Evolutionary conservation across 2,329 filamentous ascomycete genomes (phyloP).

Genomic region (Diaporthe vaccinii): DNA sequence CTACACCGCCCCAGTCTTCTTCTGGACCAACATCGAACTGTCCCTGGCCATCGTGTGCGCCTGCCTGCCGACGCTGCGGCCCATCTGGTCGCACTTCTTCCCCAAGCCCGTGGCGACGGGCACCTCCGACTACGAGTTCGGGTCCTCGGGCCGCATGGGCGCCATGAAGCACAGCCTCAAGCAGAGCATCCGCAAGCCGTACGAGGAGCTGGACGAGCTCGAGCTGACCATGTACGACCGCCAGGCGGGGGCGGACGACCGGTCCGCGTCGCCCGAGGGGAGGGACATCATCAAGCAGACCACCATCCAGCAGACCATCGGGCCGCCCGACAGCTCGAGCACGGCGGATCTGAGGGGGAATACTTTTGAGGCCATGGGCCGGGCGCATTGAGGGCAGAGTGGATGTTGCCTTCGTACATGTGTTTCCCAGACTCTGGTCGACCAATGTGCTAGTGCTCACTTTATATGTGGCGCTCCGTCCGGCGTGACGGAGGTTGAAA

Average conservation of each 20-base stretch:
- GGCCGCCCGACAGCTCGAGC: not conserved
- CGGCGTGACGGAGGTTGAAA: not conserved
- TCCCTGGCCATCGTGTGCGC: conserved; percentile 30
- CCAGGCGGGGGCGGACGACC: not conserved
- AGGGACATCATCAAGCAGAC: conserved; percentile 16
- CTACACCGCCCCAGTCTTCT: conserved; percentile 17
- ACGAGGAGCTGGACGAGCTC: conserved; percentile 12
- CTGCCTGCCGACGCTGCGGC: conserved; percentile 16
- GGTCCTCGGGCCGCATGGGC: conserved; percentile 19
- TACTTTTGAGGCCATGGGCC: not conserved
- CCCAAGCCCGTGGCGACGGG: conserved; percentile 27
- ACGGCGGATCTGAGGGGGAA: not conserved
- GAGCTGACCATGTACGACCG: conserved; percentile 20
- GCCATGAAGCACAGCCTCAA: conserved; percentile 10
- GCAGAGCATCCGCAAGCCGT: conserved; percentile 20
- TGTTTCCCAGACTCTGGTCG: not conserved
- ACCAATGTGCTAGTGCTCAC: not conserved
- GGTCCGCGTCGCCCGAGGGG: not conserved
- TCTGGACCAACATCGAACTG: conserved; percentile 26
- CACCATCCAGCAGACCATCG: conserved; percentile 20
- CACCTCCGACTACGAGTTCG: conserved; percentile 5
- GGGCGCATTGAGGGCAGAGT: not conserved
- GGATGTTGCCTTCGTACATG: not conserved
- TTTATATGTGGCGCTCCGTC: not conserved
- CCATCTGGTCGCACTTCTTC: conserved; percentile 31